phyloP scores from a whole-genome alignment of 1,284 basidiomycete genomes.

The Microbotryum silenes-acaulis region DNA sequence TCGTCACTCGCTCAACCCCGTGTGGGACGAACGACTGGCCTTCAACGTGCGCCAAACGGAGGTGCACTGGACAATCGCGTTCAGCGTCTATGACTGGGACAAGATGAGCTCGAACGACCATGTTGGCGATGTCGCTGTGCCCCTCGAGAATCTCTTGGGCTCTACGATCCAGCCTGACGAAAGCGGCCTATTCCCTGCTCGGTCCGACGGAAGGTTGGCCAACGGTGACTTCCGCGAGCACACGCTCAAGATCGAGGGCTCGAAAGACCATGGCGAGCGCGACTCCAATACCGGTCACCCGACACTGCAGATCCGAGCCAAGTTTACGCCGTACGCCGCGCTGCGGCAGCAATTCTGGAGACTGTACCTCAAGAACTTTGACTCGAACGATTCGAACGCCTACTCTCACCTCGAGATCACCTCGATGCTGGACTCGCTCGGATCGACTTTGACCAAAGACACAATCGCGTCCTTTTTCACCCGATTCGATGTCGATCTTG shows the following conservation, averaged over 20 bases:
- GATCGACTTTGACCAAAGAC: slow-evolving; percentile 73
- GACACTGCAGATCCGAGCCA: slow-evolving; percentile 54
- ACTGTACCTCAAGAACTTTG: slow-evolving; percentile 82
- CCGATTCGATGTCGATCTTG: slow-evolving; percentile 51
- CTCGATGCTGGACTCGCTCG: slow-evolving; percentile 95
- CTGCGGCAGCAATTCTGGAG: slow-evolving; percentile 64
- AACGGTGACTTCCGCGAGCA: slow-evolving; percentile 49
- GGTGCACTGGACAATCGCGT: slow-evolving; percentile 53
- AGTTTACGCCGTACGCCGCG: slow-evolving; percentile 79
- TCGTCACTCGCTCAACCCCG: slow-evolving; percentile 60
- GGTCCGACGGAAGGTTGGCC: slow-evolving; percentile 46
- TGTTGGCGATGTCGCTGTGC: slow-evolving; percentile 66
- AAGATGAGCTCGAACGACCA: slow-evolving; percentile 73
- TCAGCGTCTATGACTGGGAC: slow-evolving; percentile 88
- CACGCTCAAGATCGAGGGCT: slow-evolving; percentile 17
- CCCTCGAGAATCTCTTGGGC: slow-evolving; percentile 61
- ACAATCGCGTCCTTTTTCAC: slow-evolving; percentile 78
- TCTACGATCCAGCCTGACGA: slow-evolving; percentile 65
- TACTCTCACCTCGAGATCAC: slow-evolving; percentile 80
- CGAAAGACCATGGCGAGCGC: slow-evolving; percentile 5
- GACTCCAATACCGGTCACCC: slow-evolving; percentile 36
- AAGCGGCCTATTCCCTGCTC: slow-evolving; percentile 58
- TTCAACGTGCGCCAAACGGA: slow-evolving; percentile 92
- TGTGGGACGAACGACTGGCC: slow-evolving; percentile 91
- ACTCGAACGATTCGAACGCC: slow-evolving; percentile 71